Conservation (phyloP, 345 rosid species). For the Theobroma cacao region DNA sequence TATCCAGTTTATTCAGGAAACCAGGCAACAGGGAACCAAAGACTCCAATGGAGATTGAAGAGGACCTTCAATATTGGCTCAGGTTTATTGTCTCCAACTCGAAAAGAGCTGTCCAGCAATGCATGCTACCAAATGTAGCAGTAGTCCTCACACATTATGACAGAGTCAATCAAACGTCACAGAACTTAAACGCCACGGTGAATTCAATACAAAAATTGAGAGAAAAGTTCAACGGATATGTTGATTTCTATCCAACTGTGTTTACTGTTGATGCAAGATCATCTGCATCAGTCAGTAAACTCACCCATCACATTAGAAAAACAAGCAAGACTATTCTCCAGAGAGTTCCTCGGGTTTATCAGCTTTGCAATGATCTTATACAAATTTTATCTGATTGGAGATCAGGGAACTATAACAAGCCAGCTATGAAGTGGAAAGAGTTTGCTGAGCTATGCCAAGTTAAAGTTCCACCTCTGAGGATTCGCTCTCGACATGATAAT, state of each 20-base stretch:
- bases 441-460: slow-evolving; percentile 79
- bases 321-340: slow-evolving; percentile 73
- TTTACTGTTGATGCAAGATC: slow-evolving; percentile 96
- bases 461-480: slow-evolving; percentile 72
- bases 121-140: slow-evolving; percentile 78
- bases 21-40: slow-evolving; percentile 82
- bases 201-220: slow-evolving; percentile 53
- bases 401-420: slow-evolving; percentile 65
- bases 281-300: slow-evolving; percentile 71
- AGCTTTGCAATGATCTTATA: slow-evolving; percentile 77
- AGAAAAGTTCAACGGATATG: slow-evolving; percentile 75
- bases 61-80: slow-evolving; percentile 91
- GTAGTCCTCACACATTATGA: slow-evolving; percentile 79
- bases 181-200: slow-evolving; percentile 55
- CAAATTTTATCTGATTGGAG: slow-evolving; percentile 87
- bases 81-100: slow-evolving; percentile 86
- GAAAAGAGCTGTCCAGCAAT: slow-evolving; percentile 60
- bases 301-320: slow-evolving; percentile 66
- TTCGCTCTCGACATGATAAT: slow-evolving; percentile 70
- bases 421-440: slow-evolving; percentile 90
- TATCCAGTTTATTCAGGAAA: slow-evolving; percentile 76
- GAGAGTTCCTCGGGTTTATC: slow-evolving; percentile 87
- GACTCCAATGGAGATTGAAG: slow-evolving; percentile 71
- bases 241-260: slow-evolving; percentile 78
- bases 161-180: slow-evolving; percentile 59